Conservation (phyloP, 2,329 filamentous ascomycete genomes). For the Colletotrichum sp. region DNA sequence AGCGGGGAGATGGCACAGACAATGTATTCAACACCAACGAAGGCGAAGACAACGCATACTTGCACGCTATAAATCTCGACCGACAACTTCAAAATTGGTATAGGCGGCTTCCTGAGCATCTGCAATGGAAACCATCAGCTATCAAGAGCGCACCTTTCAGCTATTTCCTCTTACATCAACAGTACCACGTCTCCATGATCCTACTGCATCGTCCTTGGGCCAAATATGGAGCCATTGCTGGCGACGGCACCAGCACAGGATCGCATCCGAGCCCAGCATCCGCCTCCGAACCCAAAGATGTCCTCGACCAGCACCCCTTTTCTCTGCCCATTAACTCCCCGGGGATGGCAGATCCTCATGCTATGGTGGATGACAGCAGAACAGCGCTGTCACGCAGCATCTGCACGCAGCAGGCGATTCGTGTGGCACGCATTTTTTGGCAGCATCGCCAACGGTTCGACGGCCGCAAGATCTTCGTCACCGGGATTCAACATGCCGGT, state of each 20-base stretch:
- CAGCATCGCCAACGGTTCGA: slow-evolving; percentile 59
- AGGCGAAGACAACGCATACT: slow-evolving; percentile 50
- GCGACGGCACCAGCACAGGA: slow-evolving; percentile 32
- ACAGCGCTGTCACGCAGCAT: slow-evolving; percentile 54
- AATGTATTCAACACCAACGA: slow-evolving; percentile 34
- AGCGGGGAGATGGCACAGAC: slow-evolving; percentile 28
- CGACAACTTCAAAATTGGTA: slow-evolving; percentile 62
- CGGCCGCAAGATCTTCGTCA: slow-evolving; percentile 54
- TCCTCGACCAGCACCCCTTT: slow-evolving; percentile 15
- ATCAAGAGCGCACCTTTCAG: slow-evolving; percentile 53
- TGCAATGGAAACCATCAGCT: slow-evolving; percentile 54
- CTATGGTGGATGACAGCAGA: slow-evolving; percentile 44
- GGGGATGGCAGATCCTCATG: slow-evolving; percentile 35
- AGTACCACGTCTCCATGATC: slow-evolving; percentile 59
- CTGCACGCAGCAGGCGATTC: slow-evolving; percentile 59
- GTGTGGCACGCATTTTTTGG: slow-evolving; percentile 59
- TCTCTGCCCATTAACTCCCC: slow-evolving; percentile 25
- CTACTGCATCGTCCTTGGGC: slow-evolving; percentile 59
- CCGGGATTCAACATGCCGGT: slow-evolving; percentile 58
- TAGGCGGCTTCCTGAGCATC: slow-evolving; percentile 51
- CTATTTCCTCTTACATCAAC: slow-evolving; percentile 61
- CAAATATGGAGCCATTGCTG: slow-evolving; percentile 47
- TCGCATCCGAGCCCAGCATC: slow-evolving; percentile 36
- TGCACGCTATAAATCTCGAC: slow-evolving; percentile 55
- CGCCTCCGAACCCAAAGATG: slow-evolving; percentile 17